Evolutionary conservation across 257 asterid genomes (phyloP), one percentile per base, ranked within the genome.

Genomic region (Misopates orontium): DNA sequence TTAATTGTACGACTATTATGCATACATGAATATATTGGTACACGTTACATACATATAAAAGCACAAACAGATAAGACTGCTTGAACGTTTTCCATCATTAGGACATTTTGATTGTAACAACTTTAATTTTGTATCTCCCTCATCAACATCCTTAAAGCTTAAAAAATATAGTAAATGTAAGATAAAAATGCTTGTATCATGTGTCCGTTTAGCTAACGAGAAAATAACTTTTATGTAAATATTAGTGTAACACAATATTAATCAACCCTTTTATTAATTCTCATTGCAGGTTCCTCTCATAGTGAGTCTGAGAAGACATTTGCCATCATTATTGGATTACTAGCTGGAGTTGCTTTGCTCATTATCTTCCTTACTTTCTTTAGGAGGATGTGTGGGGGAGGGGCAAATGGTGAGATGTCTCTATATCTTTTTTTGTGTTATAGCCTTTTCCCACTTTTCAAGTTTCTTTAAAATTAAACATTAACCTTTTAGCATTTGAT

Each of bases 251-350:
- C 31, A 52, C 20, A n/a, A 52, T 6, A 52, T 25, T 16, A 17
- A 56, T 25, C 14, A 31, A 56, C 14, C 0, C 21, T 45, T 12
- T 16, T 23, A 31, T n/a, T 8, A 42, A n/a, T 50, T 23, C 5
- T 48, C 1, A 49, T 18, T 47, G 16, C 78, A 84, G 93, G 62
- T 42, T 73, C 83, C 2, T 52, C 82, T 16, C 95, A 84, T 67
- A 75, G 80, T 6, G 92, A 89, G 6, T 75, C 86, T 0, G 98
- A 89, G 87, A 91, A 89, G 77, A 91, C 96, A 71, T 91, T 87
- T 77, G 96, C 98, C 1, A 76, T 91, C 31, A 84, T 91, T 25
- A 85, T 89, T 60, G 95, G 98, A 72, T 71, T 91, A 50, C 68
- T 91, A 60, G 98, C 96, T 52, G 96, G 89, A 51, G 83, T 82